Conservation (phyloP, 805 yeast genomes). For the Kodamaea nitidulidarum region DNA sequence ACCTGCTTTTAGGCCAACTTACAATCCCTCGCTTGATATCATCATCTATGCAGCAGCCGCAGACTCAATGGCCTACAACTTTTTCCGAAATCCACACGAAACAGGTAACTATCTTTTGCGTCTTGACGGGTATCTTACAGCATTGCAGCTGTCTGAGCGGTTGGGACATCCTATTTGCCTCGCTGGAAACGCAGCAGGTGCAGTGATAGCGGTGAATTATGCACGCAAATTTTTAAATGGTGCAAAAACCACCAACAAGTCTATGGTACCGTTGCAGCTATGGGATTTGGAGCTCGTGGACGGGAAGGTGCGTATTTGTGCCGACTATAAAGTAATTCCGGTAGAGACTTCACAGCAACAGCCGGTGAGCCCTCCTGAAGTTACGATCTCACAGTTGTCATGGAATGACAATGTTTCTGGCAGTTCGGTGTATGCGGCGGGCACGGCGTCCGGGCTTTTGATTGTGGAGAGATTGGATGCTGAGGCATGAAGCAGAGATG, state of each 20-base stretch:
- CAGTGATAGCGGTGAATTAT: slow-evolving; percentile 31
- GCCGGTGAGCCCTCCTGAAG: slow-evolving; percentile 46
- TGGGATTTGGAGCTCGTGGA: slow-evolving; percentile 25
- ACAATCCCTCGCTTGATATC: slow-evolving; percentile 24
- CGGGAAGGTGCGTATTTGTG: slow-evolving; percentile 16
- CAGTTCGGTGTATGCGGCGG: slow-evolving; percentile 52
- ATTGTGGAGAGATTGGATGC: slow-evolving; percentile 40
- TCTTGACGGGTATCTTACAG: slow-evolving; percentile 29
- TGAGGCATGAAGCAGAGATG: too few species aligned
- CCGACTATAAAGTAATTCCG: slow-evolving; percentile 27
- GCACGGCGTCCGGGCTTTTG: slow-evolving; percentile 48
- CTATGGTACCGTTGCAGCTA: slow-evolving; percentile 40
- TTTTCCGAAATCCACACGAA: slow-evolving; percentile 33
- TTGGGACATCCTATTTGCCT: slow-evolving; percentile 37
- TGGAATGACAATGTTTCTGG: slow-evolving; percentile 52
- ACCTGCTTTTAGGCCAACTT: slow-evolving; percentile 25
- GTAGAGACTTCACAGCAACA: slow-evolving; percentile 27
- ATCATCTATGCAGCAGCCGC: slow-evolving; percentile 24
- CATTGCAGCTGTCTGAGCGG: slow-evolving; percentile 26
- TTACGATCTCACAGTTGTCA: slow-evolving; percentile 44
- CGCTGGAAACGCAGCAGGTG: slow-evolving; percentile 34
- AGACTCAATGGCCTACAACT: slow-evolving; percentile 28
- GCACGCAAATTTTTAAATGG: slow-evolving; percentile 36
- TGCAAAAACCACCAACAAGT: slow-evolving; percentile 29
- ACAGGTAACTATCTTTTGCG: slow-evolving; percentile 27